Evolutionary conservation across 2,329 filamentous ascomycete species (phyloP).

Genomic region (Fusarium oligoseptatum): DNA sequence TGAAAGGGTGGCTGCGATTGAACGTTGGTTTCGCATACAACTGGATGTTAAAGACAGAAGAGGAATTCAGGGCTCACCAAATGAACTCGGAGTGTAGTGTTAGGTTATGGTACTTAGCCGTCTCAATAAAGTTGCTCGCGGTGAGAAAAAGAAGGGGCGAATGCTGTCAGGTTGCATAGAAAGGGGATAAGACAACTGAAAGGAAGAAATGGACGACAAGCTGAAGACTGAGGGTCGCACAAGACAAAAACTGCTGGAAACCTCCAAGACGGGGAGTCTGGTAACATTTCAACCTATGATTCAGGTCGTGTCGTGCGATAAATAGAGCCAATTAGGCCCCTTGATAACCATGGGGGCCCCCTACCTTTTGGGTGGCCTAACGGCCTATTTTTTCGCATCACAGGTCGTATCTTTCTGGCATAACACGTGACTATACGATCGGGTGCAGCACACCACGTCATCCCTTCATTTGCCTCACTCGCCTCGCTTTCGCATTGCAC

Average conservation of each 20-base stretch:
- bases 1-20: constrained; percentile 11
- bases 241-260: neutral
- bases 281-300: neutral
- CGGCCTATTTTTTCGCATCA: too few species aligned
- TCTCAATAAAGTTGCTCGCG: neutral
- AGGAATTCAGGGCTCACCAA: constrained; percentile 10
- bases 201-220: neutral
- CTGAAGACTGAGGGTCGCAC: neutral
- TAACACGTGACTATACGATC: too few species aligned
- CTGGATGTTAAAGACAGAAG: neutral
- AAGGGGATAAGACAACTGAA: neutral
- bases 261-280: neutral
- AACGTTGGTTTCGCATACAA: constrained; percentile 13
- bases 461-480: too few species aligned
- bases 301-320: neutral
- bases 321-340: too few species aligned
- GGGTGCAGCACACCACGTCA: too few species aligned
- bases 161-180: neutral
- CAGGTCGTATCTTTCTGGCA: neutral
- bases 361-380: too few species aligned
- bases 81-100: neutral
- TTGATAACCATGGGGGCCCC: too few species aligned
- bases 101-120: neutral
- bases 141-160: neutral
- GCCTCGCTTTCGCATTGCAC: too few species aligned